These are phyloP conservation scores for Cryptococcus sp. DNA, from an alignment of 1,284 basidiomycete species.

Conservation along the genomic window DNA sequence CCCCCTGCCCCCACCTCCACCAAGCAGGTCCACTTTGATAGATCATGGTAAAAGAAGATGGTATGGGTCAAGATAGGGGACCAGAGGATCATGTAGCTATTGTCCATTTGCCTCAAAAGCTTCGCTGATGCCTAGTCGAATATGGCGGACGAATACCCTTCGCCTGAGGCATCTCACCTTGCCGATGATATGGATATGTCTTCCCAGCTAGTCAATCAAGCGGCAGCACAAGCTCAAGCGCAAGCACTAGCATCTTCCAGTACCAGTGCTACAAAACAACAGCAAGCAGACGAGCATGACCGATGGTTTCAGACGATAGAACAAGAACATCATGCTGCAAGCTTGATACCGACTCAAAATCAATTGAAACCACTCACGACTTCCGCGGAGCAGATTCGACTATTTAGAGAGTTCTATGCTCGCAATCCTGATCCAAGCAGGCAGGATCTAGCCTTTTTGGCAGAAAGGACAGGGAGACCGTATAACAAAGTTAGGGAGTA, in stretches of 20 bases:
- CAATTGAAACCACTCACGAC: neutral
- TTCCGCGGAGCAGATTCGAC: slow-evolving; percentile 26
- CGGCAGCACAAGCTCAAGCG: slow-evolving; percentile 33
- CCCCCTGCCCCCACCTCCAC: neutral
- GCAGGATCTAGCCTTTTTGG: slow-evolving; percentile 30
- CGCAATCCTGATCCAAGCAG: slow-evolving; percentile 40
- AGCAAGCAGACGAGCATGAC: too few species aligned
- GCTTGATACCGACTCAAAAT: neutral
- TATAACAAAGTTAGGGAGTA: slow-evolving; percentile 44
- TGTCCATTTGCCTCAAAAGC: neutral
- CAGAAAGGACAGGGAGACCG: slow-evolving; percentile 34
- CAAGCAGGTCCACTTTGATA: neutral
- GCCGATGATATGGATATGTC: slow-evolving; percentile 28
- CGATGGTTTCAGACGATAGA: neutral
- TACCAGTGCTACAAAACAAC: slow-evolving; percentile 5
- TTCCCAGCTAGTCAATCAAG: slow-evolving; percentile 33
- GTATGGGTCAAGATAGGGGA: neutral
- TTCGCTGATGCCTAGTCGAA: slow-evolving; percentile 10
- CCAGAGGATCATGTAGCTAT: neutral
- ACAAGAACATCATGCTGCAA: neutral
- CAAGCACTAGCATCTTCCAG: slow-evolving; percentile 20
- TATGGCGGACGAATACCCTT: slow-evolving; percentile 32
- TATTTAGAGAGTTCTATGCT: slow-evolving; percentile 37
- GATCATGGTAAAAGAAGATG: neutral
- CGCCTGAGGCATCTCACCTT: slow-evolving; percentile 15